phyloP scores from a whole-genome alignment of 2,329 filamentous ascomycete species.

The Pyrenophora teres region DNA sequence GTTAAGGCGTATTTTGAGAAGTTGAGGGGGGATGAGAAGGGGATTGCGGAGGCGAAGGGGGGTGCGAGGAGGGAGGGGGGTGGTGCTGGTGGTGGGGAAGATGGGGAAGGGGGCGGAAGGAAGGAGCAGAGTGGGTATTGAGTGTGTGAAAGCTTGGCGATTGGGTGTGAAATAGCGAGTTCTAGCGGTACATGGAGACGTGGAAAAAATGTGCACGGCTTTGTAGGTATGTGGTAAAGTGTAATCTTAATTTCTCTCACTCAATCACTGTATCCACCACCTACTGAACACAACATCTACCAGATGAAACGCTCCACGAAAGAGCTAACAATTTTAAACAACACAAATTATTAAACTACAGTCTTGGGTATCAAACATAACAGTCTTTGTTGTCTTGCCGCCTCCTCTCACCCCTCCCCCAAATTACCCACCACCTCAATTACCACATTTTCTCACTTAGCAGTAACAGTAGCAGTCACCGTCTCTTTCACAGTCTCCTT shows the following conservation, averaged over 20 bases:
- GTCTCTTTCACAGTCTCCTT: constrained; percentile 40
- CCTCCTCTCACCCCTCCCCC: not conserved
- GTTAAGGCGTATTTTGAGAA: constrained; percentile 97
- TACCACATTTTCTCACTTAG: constrained; percentile 14
- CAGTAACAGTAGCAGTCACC: constrained; percentile 28
- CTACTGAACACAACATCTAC: too few relatives aligned
- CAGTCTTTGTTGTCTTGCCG: not conserved
- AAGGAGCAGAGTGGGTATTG: constrained; percentile 50
- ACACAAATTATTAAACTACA: too few relatives aligned
- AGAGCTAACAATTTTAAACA: too few relatives aligned
- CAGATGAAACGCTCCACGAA: too few relatives aligned
- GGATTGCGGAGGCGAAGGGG: constrained; percentile 55
- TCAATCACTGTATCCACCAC: too few relatives aligned
- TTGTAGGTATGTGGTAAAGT: too few relatives aligned
- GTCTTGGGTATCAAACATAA: constrained; percentile 7
- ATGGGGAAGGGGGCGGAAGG: constrained; percentile 34
- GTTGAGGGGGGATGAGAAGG: constrained; percentile 82
- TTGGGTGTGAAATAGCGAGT: not conserved
- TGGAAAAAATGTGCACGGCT: too few relatives aligned
- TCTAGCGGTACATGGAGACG: too few relatives aligned
- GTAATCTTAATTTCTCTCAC: too few relatives aligned
- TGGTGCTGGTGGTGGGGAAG: constrained; percentile 28
- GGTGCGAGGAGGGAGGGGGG: constrained; percentile 38
- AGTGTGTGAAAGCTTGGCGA: not conserved
- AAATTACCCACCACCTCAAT: too few relatives aligned